These are phyloP conservation scores for Onygenales sp. DNA, from an alignment of 2,329 filamentous ascomycete species.

Conservation along the genomic window DNA sequence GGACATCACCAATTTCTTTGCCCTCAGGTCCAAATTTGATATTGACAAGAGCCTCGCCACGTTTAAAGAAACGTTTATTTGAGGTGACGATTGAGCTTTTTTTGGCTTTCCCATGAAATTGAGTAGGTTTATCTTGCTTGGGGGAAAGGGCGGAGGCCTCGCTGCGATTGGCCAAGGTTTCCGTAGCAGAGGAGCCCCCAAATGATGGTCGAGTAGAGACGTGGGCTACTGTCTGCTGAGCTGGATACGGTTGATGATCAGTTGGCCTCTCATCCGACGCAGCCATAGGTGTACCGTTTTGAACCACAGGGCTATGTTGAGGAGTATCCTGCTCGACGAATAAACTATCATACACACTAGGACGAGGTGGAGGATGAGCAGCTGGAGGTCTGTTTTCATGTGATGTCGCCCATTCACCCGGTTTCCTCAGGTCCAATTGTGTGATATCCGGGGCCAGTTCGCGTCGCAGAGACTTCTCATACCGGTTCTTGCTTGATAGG, in stretches of 20 bases:
- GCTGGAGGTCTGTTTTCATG: background rate
- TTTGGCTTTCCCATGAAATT: background rate
- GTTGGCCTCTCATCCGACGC: background rate
- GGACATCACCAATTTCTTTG: constrained; percentile 19
- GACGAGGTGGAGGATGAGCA: background rate
- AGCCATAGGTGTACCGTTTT: background rate
- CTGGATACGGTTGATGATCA: background rate
- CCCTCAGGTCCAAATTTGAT: constrained; percentile 23
- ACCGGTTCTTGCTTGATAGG: constrained; percentile 19
- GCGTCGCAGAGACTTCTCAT: constrained; percentile 21
- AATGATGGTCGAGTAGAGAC: background rate
- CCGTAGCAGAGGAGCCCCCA: background rate
- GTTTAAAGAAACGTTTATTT: constrained; percentile 9
- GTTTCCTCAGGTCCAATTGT: constrained; percentile 26
- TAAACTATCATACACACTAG: constrained; percentile 5
- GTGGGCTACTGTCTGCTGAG: background rate
- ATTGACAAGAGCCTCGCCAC: constrained; percentile 18
- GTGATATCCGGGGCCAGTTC: constrained; percentile 28
- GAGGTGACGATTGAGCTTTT: background rate
- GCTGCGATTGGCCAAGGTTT: background rate
- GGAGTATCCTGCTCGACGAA: constrained; percentile 15
- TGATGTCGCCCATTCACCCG: constrained; percentile 20
- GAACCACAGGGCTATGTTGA: background rate
- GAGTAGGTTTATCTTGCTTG: background rate
- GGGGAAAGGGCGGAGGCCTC: background rate